Percentiles rank a stretch among this genome's conserved stretches.
These are phyloP conservation scores for Aspergillus sp. DNA, from an alignment of 2,329 filamentous ascomycete genomes.

Conservation along the genomic window DNA sequence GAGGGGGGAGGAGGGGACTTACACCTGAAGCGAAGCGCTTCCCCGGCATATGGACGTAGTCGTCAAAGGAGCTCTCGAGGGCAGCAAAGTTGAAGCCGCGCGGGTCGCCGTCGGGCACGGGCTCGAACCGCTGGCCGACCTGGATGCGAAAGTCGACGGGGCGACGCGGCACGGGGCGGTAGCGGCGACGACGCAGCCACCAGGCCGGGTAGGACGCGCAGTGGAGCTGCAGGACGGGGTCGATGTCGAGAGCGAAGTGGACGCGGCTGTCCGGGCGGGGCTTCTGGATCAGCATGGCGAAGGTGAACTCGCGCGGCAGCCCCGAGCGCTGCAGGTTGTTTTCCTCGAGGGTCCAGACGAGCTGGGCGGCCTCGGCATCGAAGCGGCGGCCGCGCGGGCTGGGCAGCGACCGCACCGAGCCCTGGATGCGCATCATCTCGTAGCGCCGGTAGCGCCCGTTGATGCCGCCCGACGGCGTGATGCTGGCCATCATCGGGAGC, in stretches of 20 bases:
- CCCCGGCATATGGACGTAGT: conserved; percentile 48
- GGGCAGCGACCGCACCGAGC: conserved; percentile 43
- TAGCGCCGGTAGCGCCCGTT: conserved; percentile 45
- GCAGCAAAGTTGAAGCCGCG: conserved; percentile 49
- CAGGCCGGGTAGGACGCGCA: conserved; percentile 43
- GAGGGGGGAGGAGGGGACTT: conserved; percentile 3
- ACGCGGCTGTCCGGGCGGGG: conserved; percentile 40
- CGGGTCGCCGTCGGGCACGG: conserved; percentile 15
- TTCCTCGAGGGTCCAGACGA: conserved; percentile 53
- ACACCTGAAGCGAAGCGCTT: conserved; percentile 36
- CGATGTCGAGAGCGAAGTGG: conserved; percentile 41
- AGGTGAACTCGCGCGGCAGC: conserved; percentile 52
- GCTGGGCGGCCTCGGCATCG: conserved; percentile 44
- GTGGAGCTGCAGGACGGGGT: conserved; percentile 42
- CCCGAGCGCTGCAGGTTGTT: conserved; percentile 50
- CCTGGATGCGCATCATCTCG: conserved; percentile 53
- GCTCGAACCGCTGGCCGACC: conserved; percentile 46
- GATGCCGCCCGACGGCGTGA: conserved; percentile 43
- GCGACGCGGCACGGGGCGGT: conserved; percentile 37
- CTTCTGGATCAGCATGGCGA: conserved; percentile 50
- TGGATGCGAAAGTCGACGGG: conserved; percentile 41
- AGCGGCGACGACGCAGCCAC: conserved; percentile 38
- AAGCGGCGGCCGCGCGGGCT: conserved; percentile 35
- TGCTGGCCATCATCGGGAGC: conserved; percentile 40
- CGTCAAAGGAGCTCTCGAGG: conserved; percentile 41